Base-by-base conservation (phyloP, 805 yeast genomes). In the Debaryomyces prosopidis region DNA sequence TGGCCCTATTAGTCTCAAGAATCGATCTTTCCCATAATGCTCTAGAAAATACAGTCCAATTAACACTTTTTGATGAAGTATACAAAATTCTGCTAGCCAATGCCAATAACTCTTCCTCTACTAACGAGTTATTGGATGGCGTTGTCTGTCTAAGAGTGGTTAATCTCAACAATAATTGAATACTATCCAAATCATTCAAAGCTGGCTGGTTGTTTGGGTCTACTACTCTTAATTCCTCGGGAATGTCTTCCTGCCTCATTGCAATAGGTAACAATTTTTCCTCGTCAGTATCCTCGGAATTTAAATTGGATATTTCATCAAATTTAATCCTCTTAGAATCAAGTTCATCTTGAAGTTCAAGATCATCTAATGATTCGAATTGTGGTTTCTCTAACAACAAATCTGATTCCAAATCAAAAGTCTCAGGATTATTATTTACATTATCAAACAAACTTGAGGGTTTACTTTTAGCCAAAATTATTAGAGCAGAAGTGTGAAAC, bases 1-100 rank as follows among this genome's bases (percentile, higher is more conserved):
- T 84, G 1, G 96, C 82, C 52, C 82, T 84, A 40, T 77, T 75
- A 0, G 96, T 80, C 62, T 94, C 99, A 31, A 91, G 70, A 16
- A 87, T 56, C 6, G 97, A 89, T 62, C 98, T 80, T 58, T 85
- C 87, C 97, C 97, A 94, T 36, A 94, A 69, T 0, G 96, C 87
- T 50, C 91, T 75, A 2, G 91, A 81, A 57, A 84, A 89, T 3
- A 92, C 63, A 1, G 87, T 67, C 90, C 96, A 90, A 62, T 88
- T 86, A 14, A 79, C 76, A 1, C 68, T 51, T 4, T 69, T 66
- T 3, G 60, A 57, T 9, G 76, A 74, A 40, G 80, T 71, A 63
- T 78, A 79, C 16, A 92, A 68, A 9, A 92, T 76, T 54, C 99
- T 78, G 38, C 79, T 77, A 2, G 87, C 84, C 34, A 89, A 65